These are phyloP conservation scores for Leccinellum luteum DNA, from an alignment of 768 basidiomycete genomes.

Conservation along the genomic window DNA sequence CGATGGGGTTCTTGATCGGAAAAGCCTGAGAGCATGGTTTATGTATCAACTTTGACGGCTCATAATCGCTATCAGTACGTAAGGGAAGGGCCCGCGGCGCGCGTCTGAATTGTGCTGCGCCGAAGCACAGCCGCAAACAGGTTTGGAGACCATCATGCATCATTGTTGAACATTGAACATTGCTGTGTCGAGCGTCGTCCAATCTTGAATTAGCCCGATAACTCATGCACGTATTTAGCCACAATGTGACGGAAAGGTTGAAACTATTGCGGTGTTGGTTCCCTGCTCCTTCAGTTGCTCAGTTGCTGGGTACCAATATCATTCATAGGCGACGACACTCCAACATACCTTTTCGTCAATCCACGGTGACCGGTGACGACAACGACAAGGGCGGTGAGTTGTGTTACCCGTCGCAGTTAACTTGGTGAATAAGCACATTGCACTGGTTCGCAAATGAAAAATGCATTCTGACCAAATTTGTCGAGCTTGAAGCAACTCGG, in stretches of 20 bases:
- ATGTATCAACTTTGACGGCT: neutral
- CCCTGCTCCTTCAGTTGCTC: neutral
- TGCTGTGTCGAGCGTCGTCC: neutral
- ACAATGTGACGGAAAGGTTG: neutral
- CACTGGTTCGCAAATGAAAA: too few species aligned
- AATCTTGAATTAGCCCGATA: neutral
- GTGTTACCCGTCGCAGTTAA: neutral
- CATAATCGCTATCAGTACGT: neutral
- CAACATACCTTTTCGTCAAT: neutral
- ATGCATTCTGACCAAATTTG: too few species aligned
- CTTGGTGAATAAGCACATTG: too few species aligned
- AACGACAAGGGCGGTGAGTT: neutral
- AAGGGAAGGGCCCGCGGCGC: neutral
- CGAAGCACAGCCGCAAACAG: neutral
- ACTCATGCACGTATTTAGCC: too few species aligned
- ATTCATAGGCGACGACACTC: neutral
- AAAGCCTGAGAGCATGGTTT: neutral
- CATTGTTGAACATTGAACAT: neutral
- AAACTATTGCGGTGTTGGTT: neutral
- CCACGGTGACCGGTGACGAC: neutral
- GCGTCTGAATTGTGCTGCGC: neutral
- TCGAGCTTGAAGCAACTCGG: too few species aligned
- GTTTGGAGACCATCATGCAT: neutral
- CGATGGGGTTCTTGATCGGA: neutral
- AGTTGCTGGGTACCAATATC: neutral